phyloP scores from a whole-genome alignment of 2,329 filamentous ascomycete species.

The Mariannaea elegans region DNA sequence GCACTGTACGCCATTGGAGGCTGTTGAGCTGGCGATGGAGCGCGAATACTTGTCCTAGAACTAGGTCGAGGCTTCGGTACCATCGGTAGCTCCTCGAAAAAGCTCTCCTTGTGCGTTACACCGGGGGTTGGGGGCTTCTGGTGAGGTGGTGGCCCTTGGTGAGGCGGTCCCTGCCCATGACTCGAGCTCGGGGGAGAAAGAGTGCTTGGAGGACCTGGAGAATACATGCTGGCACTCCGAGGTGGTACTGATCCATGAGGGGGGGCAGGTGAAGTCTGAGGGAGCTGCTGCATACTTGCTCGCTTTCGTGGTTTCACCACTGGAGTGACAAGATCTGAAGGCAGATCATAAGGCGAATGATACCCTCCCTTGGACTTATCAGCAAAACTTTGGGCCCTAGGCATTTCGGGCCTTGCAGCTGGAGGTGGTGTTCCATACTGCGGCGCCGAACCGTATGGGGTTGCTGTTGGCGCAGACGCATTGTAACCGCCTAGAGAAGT shows the following conservation, averaged over 20 bases:
- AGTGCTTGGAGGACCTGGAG: conserved; percentile 40
- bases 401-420: conserved; percentile 53
- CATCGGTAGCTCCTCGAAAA: conserved; percentile 82
- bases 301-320: conserved; percentile 73
- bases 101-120: conserved; percentile 60
- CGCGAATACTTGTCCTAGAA: conserved; percentile 60
- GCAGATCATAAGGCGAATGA: conserved; percentile 92
- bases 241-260: conserved; percentile 58
- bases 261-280: conserved; percentile 53
- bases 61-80: conserved; percentile 68
- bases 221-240: conserved; percentile 69
- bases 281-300: conserved; percentile 64
- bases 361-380: conserved; percentile 94
- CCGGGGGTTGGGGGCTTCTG: conserved; percentile 48
- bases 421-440: conserved; percentile 51
- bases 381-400: conserved; percentile 82
- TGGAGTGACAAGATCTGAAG: conserved; percentile 74
- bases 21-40: conserved; percentile 54
- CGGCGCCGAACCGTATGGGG: conserved; percentile 39
- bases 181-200: conserved; percentile 47
- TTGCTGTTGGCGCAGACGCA: conserved; percentile 31
- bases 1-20: conserved; percentile 36
- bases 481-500: conserved; percentile 33
- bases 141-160: conserved; percentile 42
- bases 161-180: conserved; percentile 43